Evolutionary conservation across 331 rosid species (phyloP).

Genomic region (Erythrophleum ivorense): DNA sequence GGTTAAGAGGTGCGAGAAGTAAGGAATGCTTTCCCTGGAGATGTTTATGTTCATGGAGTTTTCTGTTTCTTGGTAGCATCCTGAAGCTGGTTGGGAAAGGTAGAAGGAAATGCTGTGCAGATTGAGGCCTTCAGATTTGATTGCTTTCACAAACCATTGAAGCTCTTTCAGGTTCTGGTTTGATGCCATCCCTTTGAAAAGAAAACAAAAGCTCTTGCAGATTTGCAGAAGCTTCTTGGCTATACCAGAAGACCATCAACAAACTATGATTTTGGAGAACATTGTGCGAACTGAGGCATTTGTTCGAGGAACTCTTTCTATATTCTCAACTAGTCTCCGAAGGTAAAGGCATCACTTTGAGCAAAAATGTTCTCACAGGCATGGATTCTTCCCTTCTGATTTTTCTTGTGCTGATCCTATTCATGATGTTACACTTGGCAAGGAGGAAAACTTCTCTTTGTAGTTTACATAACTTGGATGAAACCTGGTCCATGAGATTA

Average conservation of each 20-base stretch:
- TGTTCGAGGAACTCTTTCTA: constrained; percentile 4
- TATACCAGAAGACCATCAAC: constrained; percentile 18
- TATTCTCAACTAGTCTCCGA: constrained; percentile 54
- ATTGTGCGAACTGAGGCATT: constrained; percentile 30
- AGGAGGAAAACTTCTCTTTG: no score
- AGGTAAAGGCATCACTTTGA: constrained; percentile 32
- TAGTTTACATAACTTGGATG: neutral
- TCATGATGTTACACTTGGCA: constrained; percentile 21
- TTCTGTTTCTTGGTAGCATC: constrained; percentile 77
- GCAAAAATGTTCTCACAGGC: constrained; percentile 26
- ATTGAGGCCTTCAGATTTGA: constrained; percentile 54
- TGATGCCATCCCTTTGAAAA: constrained; percentile 61
- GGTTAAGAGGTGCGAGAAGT: constrained; percentile 60
- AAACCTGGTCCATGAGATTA: neutral
- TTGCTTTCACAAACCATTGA: constrained; percentile 61
- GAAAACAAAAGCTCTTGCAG: neutral
- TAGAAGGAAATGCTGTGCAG: constrained; percentile 79
- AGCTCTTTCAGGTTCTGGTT: constrained; percentile 61
- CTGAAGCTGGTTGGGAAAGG: constrained; percentile 76
- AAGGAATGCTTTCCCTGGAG: constrained; percentile 56
- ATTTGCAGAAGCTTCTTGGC: constrained; percentile 19
- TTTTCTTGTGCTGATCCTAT: constrained; percentile 4
- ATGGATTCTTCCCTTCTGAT: constrained; percentile 32
- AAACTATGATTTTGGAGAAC: constrained; percentile 15
- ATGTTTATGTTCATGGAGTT: constrained; percentile 74